Base-by-base conservation (phyloP, 2,329 filamentous ascomycete species). In the Penicillium sp. region DNA sequence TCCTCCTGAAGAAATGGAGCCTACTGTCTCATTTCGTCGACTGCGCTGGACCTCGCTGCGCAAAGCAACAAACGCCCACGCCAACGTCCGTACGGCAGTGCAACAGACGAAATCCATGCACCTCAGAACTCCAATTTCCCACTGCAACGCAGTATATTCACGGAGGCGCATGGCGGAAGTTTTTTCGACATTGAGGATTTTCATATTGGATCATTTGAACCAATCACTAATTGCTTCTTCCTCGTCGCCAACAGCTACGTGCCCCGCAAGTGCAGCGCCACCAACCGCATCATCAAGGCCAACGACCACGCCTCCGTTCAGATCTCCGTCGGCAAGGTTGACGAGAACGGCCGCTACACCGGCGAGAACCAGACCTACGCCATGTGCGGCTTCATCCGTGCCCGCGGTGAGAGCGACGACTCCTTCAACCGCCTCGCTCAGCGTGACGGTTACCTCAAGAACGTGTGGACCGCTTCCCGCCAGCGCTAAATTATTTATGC, bases 211-310 rank as follows among this genome's bases (percentile, higher is more conserved):
- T 9, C 18, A 39, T 43, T 36, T 24, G 29, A 43, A 39, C 4
- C 48, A 25, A 36, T 44, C 48, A 47, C 49, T 32, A 54, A 48
- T 53, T 51, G 53, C 47, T 38, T 35, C 12, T 44, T 26, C 50
- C 36, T 41, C 49, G 39, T 42, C 41, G 40, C 46, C 29, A 59
- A 57, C 72, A 94, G 89, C 75, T 95, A 95, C 85, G 88, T 95
- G 82, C 90, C 90, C 74, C 89, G 91, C 82, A 97, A 96, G 82
- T 97, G 91, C 88, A 89, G 83, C 76, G 90, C 90, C 67, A 95
- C 91, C 76, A 94, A 95, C 88, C 89, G 93, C 79, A 96, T 97
- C 83, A 97, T 98, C 85, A 96, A 96, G 82, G 90, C 93, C 81
- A 96, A 97, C 82, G 93, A 98, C 80, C 93, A 98, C 83, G 91